Evolutionary conservation across 805 yeast species (phyloP).

Genomic region (Sungouiozyma intestinalis): DNA sequence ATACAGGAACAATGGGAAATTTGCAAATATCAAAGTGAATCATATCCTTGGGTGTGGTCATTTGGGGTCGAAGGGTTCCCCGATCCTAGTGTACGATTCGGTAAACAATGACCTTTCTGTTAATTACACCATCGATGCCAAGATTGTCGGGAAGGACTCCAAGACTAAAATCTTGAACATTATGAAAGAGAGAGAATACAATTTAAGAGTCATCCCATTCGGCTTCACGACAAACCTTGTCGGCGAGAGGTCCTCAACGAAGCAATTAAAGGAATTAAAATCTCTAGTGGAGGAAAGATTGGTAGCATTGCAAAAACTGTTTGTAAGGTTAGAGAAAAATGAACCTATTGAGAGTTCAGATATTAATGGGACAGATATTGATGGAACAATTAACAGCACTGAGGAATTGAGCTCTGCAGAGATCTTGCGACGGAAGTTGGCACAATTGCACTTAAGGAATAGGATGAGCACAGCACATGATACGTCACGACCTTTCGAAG

Average conservation of each 20-base stretch:
- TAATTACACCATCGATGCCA: conserved; percentile 44
- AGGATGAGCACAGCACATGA: not conserved
- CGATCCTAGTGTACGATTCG: conserved; percentile 40
- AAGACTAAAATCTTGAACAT: conserved; percentile 13
- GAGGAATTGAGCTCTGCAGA: conserved; percentile 16
- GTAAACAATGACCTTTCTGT: conserved; percentile 30
- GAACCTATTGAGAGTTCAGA: conserved; percentile 10
- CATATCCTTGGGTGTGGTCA: conserved; percentile 47
- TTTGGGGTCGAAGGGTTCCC: conserved; percentile 39
- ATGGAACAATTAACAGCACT: conserved; percentile 17
- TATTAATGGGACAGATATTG: conserved; percentile 21
- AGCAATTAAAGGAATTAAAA: conserved; percentile 8
- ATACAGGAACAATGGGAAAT: conserved; percentile 16
- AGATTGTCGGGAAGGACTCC: conserved; percentile 37
- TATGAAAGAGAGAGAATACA: conserved; percentile 14
- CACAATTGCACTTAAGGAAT: conserved; percentile 17
- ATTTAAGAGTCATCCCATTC: conserved; percentile 24
- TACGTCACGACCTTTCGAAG: conserved; percentile 1
- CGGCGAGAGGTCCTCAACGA: conserved; percentile 7
- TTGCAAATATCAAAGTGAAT: conserved; percentile 20
- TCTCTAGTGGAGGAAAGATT: conserved; percentile 10
- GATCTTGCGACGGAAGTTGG: conserved; percentile 17
- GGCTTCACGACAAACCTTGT: conserved; percentile 10
- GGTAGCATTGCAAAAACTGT: conserved; percentile 6
- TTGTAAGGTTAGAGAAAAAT: conserved; percentile 8